Evolutionary conservation across 2,329 filamentous ascomycete species (phyloP), one percentile per base, ranked within the genome.

Genomic region (Chrysoporthe puriensis): DNA sequence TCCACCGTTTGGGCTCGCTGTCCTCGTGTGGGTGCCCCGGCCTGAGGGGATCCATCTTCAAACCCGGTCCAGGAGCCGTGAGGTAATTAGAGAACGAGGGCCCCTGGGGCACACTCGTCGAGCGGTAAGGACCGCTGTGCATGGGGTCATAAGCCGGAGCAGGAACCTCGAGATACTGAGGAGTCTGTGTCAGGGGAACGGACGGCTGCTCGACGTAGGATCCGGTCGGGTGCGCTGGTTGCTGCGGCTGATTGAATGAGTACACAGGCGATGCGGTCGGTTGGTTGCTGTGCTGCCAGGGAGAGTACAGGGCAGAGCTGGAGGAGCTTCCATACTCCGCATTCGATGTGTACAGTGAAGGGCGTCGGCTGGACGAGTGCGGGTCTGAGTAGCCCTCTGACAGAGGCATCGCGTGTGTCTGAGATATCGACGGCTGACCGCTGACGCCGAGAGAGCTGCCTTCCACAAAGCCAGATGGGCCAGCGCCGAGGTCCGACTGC

Each of bases 281-380:
- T 0, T 79, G 77, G 3, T 83, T 82, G 16, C 75, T 75, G 32
- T 80, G 75, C 69, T 81, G 82, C 84, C 83, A 86, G 11, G 77
- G 73, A 7, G 76, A 70, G 71, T 85, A 85, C 59, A 85, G 73
- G 18, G 74, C 73, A 13, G 77, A 75, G 18, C 74, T 73, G 7
- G 80, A 75, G 4, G 82, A 76, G 46, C 76, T 79, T 34, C 76
- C 72, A 57, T 84, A 86, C n/a, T 86, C 84, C 42, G 80, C 77
- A 1, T 77, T 73, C 0, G 79, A 74, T 43, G 73, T 74, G 71
- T 79, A 82, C 18, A 85, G 77, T 0, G 84, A 84, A 0, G 83
- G 76, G 21, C 84, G 80, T 42, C 84, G 79, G 69, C 80, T 80
- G 1, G 77, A 71, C 48, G 83, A 82, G 63, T 85, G 83, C 2